Percentiles rank a stretch among this genome's conserved stretches.
Evolutionary conservation across 2,329 filamentous ascomycete species (phyloP).

Genomic region (Scedosporium dehoogii): DNA sequence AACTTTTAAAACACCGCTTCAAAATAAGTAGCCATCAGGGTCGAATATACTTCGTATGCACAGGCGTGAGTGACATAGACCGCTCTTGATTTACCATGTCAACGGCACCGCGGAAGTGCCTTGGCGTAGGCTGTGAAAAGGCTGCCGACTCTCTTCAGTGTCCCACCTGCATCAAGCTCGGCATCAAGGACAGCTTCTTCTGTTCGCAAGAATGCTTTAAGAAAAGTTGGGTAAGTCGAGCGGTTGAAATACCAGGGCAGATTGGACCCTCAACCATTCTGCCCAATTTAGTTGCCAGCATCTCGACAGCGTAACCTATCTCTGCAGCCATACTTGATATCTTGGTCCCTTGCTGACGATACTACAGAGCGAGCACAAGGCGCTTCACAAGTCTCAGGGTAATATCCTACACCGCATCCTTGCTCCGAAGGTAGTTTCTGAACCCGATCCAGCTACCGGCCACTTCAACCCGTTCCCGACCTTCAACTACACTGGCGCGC

Average conservation of each 20-base stretch:
- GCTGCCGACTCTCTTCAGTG: constrained; percentile 82
- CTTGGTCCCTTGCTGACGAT: neutral
- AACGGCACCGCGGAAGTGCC: constrained; percentile 57
- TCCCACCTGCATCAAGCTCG: constrained; percentile 86
- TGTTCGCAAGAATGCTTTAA: constrained; percentile 99
- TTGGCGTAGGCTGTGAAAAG: constrained; percentile 75
- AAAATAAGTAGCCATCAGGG: neutral
- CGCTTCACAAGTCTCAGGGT: constrained; percentile 58
- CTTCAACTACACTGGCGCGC: constrained; percentile 68
- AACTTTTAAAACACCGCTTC: no score
- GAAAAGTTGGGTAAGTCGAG: constrained; percentile 76
- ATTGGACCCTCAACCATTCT: neutral
- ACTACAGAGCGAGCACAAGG: constrained; percentile 6
- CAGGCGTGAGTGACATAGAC: neutral
- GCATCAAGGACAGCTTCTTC: constrained; percentile 84
- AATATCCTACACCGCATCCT: constrained; percentile 65
- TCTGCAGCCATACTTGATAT: no score
- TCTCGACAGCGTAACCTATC: neutral
- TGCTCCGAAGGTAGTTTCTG: constrained; percentile 74
- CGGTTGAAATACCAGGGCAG: constrained; percentile 2
- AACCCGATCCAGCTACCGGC: constrained; percentile 84
- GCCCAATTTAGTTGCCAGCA: neutral
- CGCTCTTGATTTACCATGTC: constrained; percentile 24
- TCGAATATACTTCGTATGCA: neutral
- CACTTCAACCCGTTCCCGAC: constrained; percentile 87